phyloP scores from a whole-genome alignment of 805 yeast genomes.

The Ogataea angusta region DNA sequence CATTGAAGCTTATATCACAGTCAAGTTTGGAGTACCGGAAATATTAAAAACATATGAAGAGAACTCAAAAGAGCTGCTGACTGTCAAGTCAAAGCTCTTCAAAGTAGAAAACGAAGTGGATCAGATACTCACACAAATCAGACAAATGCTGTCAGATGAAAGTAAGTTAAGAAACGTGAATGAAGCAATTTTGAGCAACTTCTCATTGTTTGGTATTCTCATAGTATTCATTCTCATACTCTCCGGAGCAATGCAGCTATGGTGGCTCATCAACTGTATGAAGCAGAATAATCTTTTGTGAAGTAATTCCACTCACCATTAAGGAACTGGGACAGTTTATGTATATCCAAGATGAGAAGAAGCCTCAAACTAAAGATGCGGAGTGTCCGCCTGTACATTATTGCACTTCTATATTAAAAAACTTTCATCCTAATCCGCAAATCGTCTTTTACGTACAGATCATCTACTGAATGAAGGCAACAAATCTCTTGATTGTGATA shows the following conservation, averaged over 20 bases:
- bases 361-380: no score
- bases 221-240: conserved; percentile 16
- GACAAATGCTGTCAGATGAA: conserved; percentile 18
- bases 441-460: no score
- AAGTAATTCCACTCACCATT: background rate
- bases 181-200: conserved; percentile 24
- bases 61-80: conserved; percentile 18
- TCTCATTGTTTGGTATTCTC: conserved; percentile 15
- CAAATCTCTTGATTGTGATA: no score
- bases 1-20: conserved; percentile 18
- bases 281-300: conserved; percentile 11
- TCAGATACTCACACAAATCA: conserved; percentile 13
- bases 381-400: no score
- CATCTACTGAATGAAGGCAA: no score
- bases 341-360: no score
- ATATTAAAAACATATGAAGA: conserved; percentile 23
- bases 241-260: conserved; percentile 15
- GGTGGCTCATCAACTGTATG: conserved; percentile 27
- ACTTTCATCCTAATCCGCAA: no score
- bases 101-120: conserved; percentile 23
- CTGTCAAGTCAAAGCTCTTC: conserved; percentile 10
- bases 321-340: no score
- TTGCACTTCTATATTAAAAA: no score
- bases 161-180: conserved; percentile 26
- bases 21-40: conserved; percentile 28